phyloP scores from a whole-genome alignment of 176 grass and related monocot genomes.

The Oryza glumipatula region DNA sequence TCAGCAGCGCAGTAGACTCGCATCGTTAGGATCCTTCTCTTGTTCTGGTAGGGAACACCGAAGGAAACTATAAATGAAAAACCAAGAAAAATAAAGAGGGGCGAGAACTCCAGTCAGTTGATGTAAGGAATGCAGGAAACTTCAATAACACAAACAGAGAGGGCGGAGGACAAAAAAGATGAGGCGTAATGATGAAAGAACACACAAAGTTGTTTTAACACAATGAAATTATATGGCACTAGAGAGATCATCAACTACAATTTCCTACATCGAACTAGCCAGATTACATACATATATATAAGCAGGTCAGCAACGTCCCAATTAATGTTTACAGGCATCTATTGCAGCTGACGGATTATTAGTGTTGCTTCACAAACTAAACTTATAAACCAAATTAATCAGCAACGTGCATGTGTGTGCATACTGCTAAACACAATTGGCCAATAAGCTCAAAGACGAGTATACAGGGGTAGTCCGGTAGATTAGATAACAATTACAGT shows the following conservation, averaged over 20 bases:
- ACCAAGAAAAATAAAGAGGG: neutral
- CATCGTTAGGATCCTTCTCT: slow-evolving; percentile 20
- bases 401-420: neutral
- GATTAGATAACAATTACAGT: no score
- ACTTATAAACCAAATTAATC: neutral
- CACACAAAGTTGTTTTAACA: neutral
- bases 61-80: slow-evolving; percentile 27
- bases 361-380: neutral
- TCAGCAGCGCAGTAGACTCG: slow-evolving; percentile 33
- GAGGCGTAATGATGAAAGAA: neutral
- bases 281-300: neutral
- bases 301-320: neutral
- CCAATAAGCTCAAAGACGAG: neutral
- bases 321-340: neutral
- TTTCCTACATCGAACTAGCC: no score
- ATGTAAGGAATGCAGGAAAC: neutral
- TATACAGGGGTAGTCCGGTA: neutral
- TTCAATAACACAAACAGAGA: neutral
- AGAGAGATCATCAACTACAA: neutral
- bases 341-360: neutral
- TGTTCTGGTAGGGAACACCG: neutral
- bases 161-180: neutral
- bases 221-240: neutral
- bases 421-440: neutral
- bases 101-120: neutral